phyloP scores from a whole-genome alignment of 2,329 filamentous ascomycete species.

The Aspergillus oerlinghausenensis region DNA sequence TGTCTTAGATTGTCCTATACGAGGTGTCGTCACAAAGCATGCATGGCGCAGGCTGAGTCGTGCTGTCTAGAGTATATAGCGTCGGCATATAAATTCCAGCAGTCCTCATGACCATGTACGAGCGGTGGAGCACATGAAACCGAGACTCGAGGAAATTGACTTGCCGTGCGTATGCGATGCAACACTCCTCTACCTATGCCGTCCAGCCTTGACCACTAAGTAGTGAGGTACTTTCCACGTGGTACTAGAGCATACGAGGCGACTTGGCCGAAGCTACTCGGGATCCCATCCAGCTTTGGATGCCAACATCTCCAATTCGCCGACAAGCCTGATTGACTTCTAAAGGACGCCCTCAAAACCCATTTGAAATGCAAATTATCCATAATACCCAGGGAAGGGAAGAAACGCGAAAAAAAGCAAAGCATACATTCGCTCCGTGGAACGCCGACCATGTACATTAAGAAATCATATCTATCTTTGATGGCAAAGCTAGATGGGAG shows the following conservation, averaged over 20 bases:
- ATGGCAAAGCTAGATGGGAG: background rate
- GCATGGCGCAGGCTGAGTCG: background rate
- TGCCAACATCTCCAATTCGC: background rate
- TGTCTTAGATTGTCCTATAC: background rate
- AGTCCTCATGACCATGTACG: background rate
- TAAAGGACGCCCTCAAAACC: background rate
- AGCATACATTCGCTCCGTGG: conserved; percentile 6
- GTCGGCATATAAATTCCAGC: background rate
- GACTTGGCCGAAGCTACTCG: background rate
- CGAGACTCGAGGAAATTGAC: background rate
- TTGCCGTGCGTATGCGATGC: background rate
- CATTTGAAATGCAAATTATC: background rate
- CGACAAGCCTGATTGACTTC: background rate
- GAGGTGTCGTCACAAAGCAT: background rate
- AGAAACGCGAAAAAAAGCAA: background rate
- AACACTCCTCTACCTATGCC: background rate
- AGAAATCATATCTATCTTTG: conserved; percentile 3
- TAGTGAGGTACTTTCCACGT: background rate
- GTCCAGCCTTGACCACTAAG: background rate
- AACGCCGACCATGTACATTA: conserved; percentile 8
- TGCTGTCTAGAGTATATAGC: background rate
- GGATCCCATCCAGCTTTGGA: background rate
- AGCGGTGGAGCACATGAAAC: background rate
- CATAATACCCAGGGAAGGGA: conserved; percentile 1
- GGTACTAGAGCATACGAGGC: background rate